Evolutionary conservation across 176 grass and related monocot genomes (phyloP).

Genomic region (Phyllostachys edulis): DNA sequence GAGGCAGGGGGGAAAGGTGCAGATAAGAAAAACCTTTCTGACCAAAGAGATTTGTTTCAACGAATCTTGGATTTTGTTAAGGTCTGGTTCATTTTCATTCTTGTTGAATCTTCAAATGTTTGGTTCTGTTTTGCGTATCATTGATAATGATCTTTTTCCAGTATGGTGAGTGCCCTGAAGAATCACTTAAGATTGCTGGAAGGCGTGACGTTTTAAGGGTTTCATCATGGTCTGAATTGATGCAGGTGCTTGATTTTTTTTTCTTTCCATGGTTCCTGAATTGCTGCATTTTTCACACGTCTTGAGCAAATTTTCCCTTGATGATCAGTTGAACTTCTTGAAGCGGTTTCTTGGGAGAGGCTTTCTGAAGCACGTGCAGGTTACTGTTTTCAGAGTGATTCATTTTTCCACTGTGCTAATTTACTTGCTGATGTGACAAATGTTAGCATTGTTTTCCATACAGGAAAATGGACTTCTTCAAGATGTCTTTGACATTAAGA

Average conservation of each 20-base stretch:
- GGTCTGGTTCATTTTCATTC: constrained; percentile 40
- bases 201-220: constrained; percentile 69
- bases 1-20: constrained; percentile 91
- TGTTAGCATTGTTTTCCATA: constrained; percentile 19
- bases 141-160: constrained; percentile 28
- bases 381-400: constrained; percentile 10
- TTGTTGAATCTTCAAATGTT: not conserved
- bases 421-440: constrained; percentile 16
- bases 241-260: constrained; percentile 52
- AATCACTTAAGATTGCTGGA: constrained; percentile 64
- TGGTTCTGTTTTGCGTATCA: not conserved
- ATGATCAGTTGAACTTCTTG: constrained; percentile 82
- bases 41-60: constrained; percentile 89
- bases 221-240: constrained; percentile 85
- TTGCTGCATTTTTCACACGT: not conserved
- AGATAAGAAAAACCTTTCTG: constrained; percentile 96
- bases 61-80: constrained; percentile 79
- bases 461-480: constrained; percentile 85
- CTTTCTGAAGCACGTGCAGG: constrained; percentile 95
- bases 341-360: constrained; percentile 76
- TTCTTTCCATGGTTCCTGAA: not conserved
- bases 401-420: not conserved
- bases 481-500: constrained; percentile 73
- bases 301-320: constrained; percentile 34
- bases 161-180: constrained; percentile 68